These are phyloP conservation scores for Penicillium bialowiezense DNA, from an alignment of 495 filamentous ascomycete genomes.

Conservation along the genomic window DNA sequence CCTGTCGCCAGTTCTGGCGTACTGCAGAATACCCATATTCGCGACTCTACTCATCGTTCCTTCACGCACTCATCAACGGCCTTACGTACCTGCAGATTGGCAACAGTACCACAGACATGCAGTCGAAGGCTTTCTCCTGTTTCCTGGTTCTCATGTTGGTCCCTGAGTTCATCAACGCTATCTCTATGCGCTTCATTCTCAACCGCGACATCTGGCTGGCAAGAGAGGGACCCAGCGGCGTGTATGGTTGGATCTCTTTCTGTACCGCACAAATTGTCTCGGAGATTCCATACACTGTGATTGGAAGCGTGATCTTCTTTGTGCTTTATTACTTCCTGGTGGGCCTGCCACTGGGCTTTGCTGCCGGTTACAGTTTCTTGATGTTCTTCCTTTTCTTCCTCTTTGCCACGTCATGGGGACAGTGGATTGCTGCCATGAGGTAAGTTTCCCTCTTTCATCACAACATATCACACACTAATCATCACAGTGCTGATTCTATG, in stretches of 20 bases:
- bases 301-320: slow-evolving; percentile 71
- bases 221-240: slow-evolving; percentile 71
- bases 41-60: slow-evolving; percentile 72
- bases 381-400: slow-evolving; percentile 77
- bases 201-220: slow-evolving; percentile 67
- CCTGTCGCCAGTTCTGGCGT: slow-evolving; percentile 69
- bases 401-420: slow-evolving; percentile 71
- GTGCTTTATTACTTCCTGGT: slow-evolving; percentile 72
- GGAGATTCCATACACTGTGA: slow-evolving; percentile 71
- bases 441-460: slow-evolving; percentile 8
- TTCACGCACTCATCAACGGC: slow-evolving; percentile 73
- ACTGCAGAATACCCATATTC: slow-evolving; percentile 78
- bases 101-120: slow-evolving; percentile 61
- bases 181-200: slow-evolving; percentile 74
- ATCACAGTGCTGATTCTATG: slow-evolving; percentile 61
- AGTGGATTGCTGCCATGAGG: slow-evolving; percentile 66
- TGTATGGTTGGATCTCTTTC: slow-evolving; percentile 72
- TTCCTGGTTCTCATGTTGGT: slow-evolving; percentile 79
- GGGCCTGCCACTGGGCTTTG: slow-evolving; percentile 53
- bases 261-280: slow-evolving; percentile 66
- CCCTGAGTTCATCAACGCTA: slow-evolving; percentile 71
- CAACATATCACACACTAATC: slow-evolving; percentile 9
- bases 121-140: slow-evolving; percentile 77
- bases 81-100: slow-evolving; percentile 71
- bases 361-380: slow-evolving; percentile 78